These are phyloP conservation scores for Aspergillus bertholletiae DNA, from an alignment of 495 filamentous ascomycete genomes.

Conservation along the genomic window DNA sequence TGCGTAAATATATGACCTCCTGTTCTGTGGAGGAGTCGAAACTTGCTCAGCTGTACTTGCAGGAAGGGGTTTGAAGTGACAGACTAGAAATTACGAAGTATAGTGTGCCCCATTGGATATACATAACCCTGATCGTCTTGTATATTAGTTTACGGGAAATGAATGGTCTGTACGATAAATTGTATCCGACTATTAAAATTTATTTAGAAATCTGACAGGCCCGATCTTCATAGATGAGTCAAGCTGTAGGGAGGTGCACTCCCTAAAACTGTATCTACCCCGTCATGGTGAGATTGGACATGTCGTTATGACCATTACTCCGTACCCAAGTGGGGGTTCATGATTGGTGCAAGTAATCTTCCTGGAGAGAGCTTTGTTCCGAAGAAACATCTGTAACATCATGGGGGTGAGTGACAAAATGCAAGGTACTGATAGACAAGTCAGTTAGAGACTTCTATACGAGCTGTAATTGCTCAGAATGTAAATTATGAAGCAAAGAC, in stretches of 20 bases:
- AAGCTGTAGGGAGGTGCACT: background rate
- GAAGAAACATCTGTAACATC: background rate
- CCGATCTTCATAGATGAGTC: background rate
- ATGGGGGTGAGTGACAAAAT: background rate
- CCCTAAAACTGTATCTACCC: too few species aligned
- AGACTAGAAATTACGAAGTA: too few species aligned
- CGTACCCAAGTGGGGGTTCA: background rate
- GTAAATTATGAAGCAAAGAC: background rate
- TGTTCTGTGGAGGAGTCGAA: background rate
- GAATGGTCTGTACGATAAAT: background rate
- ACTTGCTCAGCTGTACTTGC: background rate
- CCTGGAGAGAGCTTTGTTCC: background rate
- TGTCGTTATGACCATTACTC: background rate
- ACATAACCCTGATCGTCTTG: background rate
- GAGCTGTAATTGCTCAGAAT: background rate
- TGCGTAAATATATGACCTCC: background rate
- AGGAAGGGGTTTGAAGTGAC: background rate
- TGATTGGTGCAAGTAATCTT: background rate
- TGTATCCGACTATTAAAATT: background rate
- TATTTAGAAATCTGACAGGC: background rate
- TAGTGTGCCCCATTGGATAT: background rate
- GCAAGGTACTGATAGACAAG: background rate
- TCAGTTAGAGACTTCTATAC: background rate
- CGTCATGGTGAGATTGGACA: too few species aligned
- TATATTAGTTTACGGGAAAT: background rate